phyloP scores from a whole-genome alignment of 1,284 basidiomycete genomes.

The Lentinus polychrous region DNA sequence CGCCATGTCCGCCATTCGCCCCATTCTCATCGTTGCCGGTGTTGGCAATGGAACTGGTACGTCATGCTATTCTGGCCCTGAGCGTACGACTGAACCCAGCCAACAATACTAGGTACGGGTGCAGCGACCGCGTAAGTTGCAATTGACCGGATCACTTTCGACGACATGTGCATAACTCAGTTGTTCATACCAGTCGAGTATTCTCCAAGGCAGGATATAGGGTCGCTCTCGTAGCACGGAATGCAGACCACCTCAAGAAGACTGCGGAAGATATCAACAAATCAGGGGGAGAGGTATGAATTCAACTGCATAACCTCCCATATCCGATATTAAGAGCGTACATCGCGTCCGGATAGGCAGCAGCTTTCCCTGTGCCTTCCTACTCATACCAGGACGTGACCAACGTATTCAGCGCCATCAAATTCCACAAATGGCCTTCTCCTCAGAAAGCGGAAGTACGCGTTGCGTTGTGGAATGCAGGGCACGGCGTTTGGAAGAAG shows the following conservation, averaged over 20 bases:
- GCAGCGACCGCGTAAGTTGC: slow-evolving; percentile 53
- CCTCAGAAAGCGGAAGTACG: slow-evolving; percentile 40
- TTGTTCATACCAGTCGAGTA: slow-evolving; percentile 37
- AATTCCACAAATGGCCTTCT: slow-evolving; percentile 37
- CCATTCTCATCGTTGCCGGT: slow-evolving; percentile 47
- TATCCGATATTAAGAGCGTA: background rate
- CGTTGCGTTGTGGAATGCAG: slow-evolving; percentile 64
- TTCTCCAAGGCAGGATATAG: slow-evolving; percentile 63
- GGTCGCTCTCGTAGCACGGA: slow-evolving; percentile 63
- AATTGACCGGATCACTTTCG: background rate
- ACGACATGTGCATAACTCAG: background rate
- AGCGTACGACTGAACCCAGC: background rate
- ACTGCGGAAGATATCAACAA: slow-evolving; percentile 49
- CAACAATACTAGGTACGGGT: slow-evolving; percentile 42
- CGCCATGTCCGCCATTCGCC: slow-evolving; percentile 30
- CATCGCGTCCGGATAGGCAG: slow-evolving; percentile 35
- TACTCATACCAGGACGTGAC: slow-evolving; percentile 51
- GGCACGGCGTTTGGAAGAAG: slow-evolving; percentile 50
- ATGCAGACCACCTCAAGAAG: slow-evolving; percentile 42
- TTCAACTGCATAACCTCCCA: background rate
- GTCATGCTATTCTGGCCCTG: slow-evolving; percentile 9
- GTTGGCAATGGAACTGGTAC: slow-evolving; percentile 39
- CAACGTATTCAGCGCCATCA: slow-evolving; percentile 48
- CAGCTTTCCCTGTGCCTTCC: slow-evolving; percentile 48
- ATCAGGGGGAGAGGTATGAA: slow-evolving; percentile 51